These are phyloP conservation scores for Aspergillus calidoustus DNA, from an alignment of 2,329 filamentous ascomycete species.

Conservation along the genomic window DNA sequence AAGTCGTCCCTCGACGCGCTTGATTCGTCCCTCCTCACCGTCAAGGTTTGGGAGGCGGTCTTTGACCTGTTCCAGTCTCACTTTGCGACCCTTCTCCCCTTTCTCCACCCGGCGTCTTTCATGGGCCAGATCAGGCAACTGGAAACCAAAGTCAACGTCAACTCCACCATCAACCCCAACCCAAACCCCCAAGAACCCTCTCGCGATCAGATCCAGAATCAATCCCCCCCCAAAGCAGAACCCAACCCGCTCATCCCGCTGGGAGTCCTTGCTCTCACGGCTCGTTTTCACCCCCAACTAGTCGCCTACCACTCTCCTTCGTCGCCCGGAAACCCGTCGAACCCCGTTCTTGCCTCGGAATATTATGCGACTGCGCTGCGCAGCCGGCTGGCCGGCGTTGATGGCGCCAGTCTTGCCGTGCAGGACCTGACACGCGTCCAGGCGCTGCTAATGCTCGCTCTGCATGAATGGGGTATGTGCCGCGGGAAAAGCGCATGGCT, in stretches of 20 bases:
- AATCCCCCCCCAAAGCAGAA: constrained; percentile 37
- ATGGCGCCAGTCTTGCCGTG: constrained; percentile 46
- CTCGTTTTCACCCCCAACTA: constrained; percentile 58
- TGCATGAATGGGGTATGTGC: constrained; percentile 63
- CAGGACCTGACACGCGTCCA: constrained; percentile 58
- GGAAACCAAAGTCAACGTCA: constrained; percentile 24
- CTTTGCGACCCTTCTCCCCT: constrained; percentile 61
- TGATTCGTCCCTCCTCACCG: constrained; percentile 55
- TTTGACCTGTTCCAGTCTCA: constrained; percentile 64
- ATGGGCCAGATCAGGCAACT: constrained; percentile 53
- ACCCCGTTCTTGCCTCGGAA: constrained; percentile 57
- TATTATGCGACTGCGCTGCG: constrained; percentile 60
- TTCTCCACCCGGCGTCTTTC: constrained; percentile 60
- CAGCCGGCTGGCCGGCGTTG: constrained; percentile 49
- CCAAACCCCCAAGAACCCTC: constrained; percentile 10
- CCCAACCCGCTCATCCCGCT: constrained; percentile 55
- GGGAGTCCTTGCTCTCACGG: constrained; percentile 60
- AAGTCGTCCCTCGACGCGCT: constrained; percentile 50
- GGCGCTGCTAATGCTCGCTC: constrained; percentile 59
- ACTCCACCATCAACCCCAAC: constrained; percentile 17
- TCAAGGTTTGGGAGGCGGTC: constrained; percentile 61
- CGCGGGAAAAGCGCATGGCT: constrained; percentile 58
- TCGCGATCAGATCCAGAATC: constrained; percentile 37
- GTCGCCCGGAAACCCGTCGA: constrained; percentile 47
- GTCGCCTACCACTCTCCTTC: constrained; percentile 54